A percentile compares a stretch with the other conserved stretches of the same genome.
Conservation (phyloP, 2,329 filamentous ascomycete species). For the Ophiocordyceps sinensis region DNA sequence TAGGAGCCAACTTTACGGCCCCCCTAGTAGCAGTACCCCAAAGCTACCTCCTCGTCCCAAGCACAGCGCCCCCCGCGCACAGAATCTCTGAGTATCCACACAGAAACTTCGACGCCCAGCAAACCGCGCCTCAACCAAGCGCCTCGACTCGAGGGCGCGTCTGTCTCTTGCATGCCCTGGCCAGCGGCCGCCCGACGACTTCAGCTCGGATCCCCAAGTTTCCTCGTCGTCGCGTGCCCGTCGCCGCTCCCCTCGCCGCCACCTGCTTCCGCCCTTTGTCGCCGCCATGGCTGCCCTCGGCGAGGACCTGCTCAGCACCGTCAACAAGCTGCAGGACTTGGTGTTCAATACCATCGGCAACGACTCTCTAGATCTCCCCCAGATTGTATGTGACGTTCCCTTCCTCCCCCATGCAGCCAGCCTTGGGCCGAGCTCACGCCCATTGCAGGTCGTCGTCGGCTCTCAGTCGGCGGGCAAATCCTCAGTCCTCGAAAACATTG, state of each 20-base stretch:
- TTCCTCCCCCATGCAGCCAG: neutral
- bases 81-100: neutral
- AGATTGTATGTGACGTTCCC: conserved; percentile 62
- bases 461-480: conserved; percentile 98
- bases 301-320: conserved; percentile 85
- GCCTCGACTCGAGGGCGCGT: neutral
- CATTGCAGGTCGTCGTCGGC: conserved; percentile 75
- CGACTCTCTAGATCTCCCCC: conserved; percentile 90
- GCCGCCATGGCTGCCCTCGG: conserved; percentile 76
- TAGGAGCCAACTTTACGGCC: too few species aligned
- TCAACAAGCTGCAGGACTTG: conserved; percentile 96
- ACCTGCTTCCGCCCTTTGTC: conserved; percentile 1
- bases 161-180: neutral
- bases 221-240: neutral
- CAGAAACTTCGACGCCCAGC: neutral
- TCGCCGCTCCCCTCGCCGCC: neutral
- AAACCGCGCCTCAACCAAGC: neutral
- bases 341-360: conserved; percentile 99
- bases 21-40: too few species aligned
- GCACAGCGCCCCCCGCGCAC: too few species aligned
- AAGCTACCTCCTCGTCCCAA: too few species aligned
- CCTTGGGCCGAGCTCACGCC: conserved; percentile 5
- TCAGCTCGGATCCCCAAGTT: neutral
- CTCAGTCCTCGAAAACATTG: conserved; percentile 96
- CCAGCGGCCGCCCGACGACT: neutral